phyloP scores from a whole-genome alignment of 176 grass and related monocot species.

The Oryza australiensis region DNA sequence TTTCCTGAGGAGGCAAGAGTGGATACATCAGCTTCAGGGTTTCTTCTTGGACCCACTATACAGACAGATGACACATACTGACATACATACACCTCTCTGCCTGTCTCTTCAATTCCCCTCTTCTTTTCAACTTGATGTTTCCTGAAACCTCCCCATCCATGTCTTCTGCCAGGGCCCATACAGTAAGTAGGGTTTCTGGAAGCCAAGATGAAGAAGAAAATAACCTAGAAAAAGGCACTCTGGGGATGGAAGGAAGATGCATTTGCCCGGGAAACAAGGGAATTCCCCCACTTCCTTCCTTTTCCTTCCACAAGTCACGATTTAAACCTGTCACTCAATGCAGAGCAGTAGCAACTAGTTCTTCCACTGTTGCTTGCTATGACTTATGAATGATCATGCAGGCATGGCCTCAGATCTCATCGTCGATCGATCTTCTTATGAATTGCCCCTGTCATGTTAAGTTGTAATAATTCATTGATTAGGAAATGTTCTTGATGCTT shows the following conservation, averaged over 20 bases:
- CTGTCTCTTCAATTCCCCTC: conserved; percentile 12
- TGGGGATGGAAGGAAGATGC: conserved; percentile 49
- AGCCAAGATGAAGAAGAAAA: conserved; percentile 19
- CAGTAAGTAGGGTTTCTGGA: conserved; percentile 53
- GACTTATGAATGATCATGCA: conserved; percentile 16
- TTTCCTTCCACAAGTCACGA: conserved; percentile 43
- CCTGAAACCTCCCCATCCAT: conserved; percentile 54
- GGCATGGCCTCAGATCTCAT: conserved; percentile 41
- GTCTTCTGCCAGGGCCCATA: conserved; percentile 43
- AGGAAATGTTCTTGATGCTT: conserved; percentile 37
- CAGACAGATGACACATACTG: conserved; percentile 43
- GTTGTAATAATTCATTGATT: conserved; percentile 31
- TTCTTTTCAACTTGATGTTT: conserved; percentile 47
- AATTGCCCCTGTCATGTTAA: conserved; percentile 49
- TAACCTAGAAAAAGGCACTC: background rate
- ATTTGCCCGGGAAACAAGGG: conserved; percentile 54
- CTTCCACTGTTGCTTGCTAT: conserved; percentile 33
- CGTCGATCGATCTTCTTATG: conserved; percentile 25
- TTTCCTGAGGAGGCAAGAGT: conserved; percentile 42
- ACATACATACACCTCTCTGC: conserved; percentile 41
- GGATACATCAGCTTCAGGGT: conserved; percentile 54
- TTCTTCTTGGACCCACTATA: conserved; percentile 42
- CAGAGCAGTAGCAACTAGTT: conserved; percentile 42
- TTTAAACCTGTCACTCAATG: conserved; percentile 44
- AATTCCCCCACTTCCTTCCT: conserved; percentile 42